These are phyloP conservation scores for Mallotus repandus DNA, from an alignment of 441 rosid species.

Conservation along the genomic window DNA sequence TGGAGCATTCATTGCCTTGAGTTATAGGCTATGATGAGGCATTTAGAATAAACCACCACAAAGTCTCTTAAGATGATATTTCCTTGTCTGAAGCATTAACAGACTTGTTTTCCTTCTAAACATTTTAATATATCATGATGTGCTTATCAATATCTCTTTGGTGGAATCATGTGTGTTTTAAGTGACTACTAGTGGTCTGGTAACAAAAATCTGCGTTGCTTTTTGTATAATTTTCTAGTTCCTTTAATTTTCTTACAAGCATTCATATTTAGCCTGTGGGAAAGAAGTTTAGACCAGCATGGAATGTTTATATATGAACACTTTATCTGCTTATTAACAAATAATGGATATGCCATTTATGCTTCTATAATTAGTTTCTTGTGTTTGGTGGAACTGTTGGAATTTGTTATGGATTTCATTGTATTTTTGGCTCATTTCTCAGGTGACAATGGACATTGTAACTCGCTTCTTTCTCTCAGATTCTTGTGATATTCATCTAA, in stretches of 20 bases:
- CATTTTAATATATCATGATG: neutral
- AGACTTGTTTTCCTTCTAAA: neutral
- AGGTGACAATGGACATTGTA: slow-evolving; percentile 78
- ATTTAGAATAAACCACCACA: neutral
- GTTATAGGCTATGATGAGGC: no score
- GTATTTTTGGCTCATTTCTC: slow-evolving; percentile 26
- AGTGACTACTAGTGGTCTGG: neutral
- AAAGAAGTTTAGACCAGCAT: neutral
- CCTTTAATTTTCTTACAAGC: neutral
- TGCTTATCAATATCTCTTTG: neutral
- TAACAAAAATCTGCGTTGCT: neutral
- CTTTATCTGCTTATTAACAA: neutral
- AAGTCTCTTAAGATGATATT: neutral
- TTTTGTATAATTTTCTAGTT: neutral
- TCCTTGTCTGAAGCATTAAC: neutral
- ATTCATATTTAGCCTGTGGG: no score
- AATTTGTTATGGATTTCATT: slow-evolving; percentile 8
- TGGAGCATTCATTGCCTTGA: no score
- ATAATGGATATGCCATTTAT: neutral
- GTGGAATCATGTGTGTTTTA: neutral
- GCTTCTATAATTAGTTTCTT: neutral
- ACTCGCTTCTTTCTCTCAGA: slow-evolving; percentile 57
- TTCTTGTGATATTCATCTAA: slow-evolving; percentile 82
- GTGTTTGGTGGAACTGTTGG: neutral
- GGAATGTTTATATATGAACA: neutral